Evolutionary conservation across 2,329 filamentous ascomycete genomes (phyloP), one percentile per base, ranked within the genome.

Genomic region (Clarireedia paspali): DNA sequence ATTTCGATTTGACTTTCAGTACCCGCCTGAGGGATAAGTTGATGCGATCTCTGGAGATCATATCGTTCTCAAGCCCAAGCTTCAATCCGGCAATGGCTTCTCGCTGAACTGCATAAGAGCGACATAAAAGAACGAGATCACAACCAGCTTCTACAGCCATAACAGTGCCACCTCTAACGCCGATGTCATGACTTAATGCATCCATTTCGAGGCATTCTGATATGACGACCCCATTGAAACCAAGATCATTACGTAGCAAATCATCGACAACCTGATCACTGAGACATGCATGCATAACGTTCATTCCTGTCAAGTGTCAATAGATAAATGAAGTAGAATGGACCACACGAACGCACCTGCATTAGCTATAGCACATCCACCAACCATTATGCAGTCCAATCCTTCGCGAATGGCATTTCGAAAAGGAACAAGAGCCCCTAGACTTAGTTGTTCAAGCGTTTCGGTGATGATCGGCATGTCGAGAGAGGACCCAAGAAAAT

Each of bases 161-260:
- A 64, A 97, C 90, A 0, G 92, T 96, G 12, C 94, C 94, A 42
- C 94, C 92, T 63, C 92, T 91, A 17, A 99, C 91, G n/a, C 92
- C 92, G 50, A 97, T 94, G 65, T 96, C 95, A 67, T 95, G 89
- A 61, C 90, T 94, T 7, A 97, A 79, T 0, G 91, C 91, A 67
- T 96, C 91, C 92, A 97, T 97, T 70, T 96, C 92, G 6, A 97
- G 74, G 63, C 92, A 97, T 68, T 97, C 92, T 0, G 91, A 96
- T 50, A 97, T 90, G 24, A 94, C 91, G 2, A 97, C 91, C 1
- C 92, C 92, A 50, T 89, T 82, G 65, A 97, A 97, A 2, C 88
- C 87, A 24, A 97, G 80, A 62, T 96, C 91, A 58, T 87, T 87
- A n/a, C 92, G 82, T 3, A 97, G 76, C 23, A 96, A 74, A 57